A percentile compares a stretch with the other conserved stretches of the same genome.
Evolutionary conservation across 805 yeast species (phyloP).

Genomic region (Ogataea pini): DNA sequence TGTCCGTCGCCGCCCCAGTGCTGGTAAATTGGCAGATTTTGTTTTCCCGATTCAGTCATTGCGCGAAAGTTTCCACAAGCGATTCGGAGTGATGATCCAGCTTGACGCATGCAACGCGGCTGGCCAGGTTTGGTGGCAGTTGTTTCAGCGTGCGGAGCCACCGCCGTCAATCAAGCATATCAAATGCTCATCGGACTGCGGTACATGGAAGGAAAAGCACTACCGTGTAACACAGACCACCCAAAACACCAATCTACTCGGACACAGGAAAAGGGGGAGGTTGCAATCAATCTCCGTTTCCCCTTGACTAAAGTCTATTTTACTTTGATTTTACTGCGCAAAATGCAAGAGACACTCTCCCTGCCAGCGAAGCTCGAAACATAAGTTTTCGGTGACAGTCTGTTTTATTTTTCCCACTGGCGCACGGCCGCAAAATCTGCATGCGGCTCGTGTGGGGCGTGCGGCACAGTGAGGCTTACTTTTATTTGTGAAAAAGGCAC

Average conservation of each 20-base stretch:
- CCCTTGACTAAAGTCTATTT: no score
- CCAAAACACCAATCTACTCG: no score
- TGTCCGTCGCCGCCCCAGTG: background rate
- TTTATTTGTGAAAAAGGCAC: background rate
- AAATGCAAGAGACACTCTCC: background rate
- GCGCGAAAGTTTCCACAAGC: background rate
- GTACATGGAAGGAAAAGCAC: no score
- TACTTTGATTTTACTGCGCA: no score
- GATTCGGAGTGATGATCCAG: slow-evolving; percentile 1
- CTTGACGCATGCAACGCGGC: background rate
- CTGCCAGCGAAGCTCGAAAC: slow-evolving; percentile 3
- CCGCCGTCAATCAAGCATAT: slow-evolving; percentile 5
- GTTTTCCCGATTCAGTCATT: slow-evolving; percentile 2
- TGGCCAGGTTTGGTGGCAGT: background rate
- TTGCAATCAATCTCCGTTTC: no score
- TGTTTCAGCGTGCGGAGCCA: slow-evolving; percentile 6
- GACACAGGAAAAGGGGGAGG: no score
- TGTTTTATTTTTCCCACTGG: slow-evolving; percentile 4
- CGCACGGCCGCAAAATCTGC: background rate
- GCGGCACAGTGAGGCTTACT: background rate
- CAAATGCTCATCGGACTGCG: background rate
- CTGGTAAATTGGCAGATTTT: background rate
- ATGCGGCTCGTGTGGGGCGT: slow-evolving; percentile 2
- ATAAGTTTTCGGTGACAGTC: slow-evolving; percentile 4
- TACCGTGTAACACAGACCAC: no score